These are phyloP conservation scores for Arthroderma sp. DNA, from an alignment of 2,329 filamentous ascomycete genomes.

Conservation along the genomic window DNA sequence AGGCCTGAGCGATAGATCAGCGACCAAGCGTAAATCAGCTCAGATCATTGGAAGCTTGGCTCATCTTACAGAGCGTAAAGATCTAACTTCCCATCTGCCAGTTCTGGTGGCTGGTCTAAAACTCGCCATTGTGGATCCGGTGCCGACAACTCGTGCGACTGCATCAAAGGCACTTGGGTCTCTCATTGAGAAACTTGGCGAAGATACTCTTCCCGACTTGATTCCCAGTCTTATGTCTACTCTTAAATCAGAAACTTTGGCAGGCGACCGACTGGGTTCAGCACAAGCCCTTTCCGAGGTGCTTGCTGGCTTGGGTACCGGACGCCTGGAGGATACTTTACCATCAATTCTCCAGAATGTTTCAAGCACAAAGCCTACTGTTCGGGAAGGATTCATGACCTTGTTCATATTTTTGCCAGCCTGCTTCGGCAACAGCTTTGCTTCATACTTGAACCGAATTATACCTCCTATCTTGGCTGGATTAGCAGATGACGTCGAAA, in stretches of 20 bases:
- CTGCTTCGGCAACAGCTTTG: constrained; percentile 97
- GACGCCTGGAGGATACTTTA: constrained; percentile 84
- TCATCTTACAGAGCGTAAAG: constrained; percentile 91
- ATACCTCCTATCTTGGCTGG: constrained; percentile 91
- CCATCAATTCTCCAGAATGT: constrained; percentile 96
- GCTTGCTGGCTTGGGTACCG: constrained; percentile 82
- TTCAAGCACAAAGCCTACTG: constrained; percentile 73
- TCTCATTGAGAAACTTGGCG: constrained; percentile 93
- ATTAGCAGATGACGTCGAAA: constrained; percentile 88
- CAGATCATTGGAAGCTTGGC: constrained; percentile 97
- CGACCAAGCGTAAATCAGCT: constrained; percentile 88
- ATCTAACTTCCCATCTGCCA: constrained; percentile 78
- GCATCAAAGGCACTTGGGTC: constrained; percentile 92
- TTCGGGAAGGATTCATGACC: constrained; percentile 98
- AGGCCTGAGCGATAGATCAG: constrained; percentile 77
- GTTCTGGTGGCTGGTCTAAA: constrained; percentile 85
- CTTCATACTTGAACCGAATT: constrained; percentile 86
- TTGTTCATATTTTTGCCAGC: constrained; percentile 98
- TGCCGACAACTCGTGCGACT: constrained; percentile 89
- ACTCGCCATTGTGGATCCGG: constrained; percentile 80
- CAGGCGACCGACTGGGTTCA: constrained; percentile 88
- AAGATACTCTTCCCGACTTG: constrained; percentile 90
- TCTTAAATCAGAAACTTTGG: constrained; percentile 91
- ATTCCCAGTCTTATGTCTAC: constrained; percentile 97
- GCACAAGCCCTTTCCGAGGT: constrained; percentile 95